These are phyloP conservation scores for Zygosaccharomyces lentus DNA, from an alignment of 805 yeast species.

Conservation along the genomic window DNA sequence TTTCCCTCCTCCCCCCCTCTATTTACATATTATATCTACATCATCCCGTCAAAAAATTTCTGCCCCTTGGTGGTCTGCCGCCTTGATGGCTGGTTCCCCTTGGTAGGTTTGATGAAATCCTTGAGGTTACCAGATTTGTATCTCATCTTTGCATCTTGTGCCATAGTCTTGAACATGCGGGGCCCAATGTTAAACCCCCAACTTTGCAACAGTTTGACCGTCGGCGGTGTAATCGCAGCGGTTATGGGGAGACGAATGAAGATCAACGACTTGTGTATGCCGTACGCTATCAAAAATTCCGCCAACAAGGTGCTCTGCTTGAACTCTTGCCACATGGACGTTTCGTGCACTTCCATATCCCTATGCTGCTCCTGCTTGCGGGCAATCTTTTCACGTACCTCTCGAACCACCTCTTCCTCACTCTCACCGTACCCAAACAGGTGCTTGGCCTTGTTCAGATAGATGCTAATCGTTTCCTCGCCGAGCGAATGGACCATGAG, in stretches of 20 bases:
- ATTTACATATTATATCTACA: constrained; percentile 16
- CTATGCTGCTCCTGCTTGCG: constrained; percentile 23
- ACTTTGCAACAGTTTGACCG: constrained; percentile 58
- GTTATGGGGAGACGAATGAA: constrained; percentile 83
- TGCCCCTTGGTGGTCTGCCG: constrained; percentile 29
- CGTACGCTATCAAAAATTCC: constrained; percentile 87
- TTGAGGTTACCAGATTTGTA: constrained; percentile 31
- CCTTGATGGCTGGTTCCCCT: constrained; percentile 46
- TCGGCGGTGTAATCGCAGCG: constrained; percentile 84
- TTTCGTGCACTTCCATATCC: constrained; percentile 14
- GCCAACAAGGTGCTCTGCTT: constrained; percentile 54
- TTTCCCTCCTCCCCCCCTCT: neutral
- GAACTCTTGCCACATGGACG: constrained; percentile 26
- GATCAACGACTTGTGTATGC: constrained; percentile 82
- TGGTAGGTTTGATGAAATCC: constrained; percentile 39
- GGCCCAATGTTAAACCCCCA: constrained; percentile 69
- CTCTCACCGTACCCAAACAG: constrained; percentile 57
- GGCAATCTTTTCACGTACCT: constrained; percentile 35
- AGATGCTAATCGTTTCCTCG: constrained; percentile 67
- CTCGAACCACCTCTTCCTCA: constrained; percentile 39
- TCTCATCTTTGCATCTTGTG: constrained; percentile 32
- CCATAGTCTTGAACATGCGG: constrained; percentile 42
- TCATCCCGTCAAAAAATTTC: constrained; percentile 34
- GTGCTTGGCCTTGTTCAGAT: constrained; percentile 57
- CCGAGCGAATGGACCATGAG: constrained; percentile 82